A percentile compares a stretch with the other conserved stretches of the same genome.
These are phyloP conservation scores for Epichloe glyceriae DNA, from an alignment of 2,329 filamentous ascomycete genomes.

Conservation along the genomic window DNA sequence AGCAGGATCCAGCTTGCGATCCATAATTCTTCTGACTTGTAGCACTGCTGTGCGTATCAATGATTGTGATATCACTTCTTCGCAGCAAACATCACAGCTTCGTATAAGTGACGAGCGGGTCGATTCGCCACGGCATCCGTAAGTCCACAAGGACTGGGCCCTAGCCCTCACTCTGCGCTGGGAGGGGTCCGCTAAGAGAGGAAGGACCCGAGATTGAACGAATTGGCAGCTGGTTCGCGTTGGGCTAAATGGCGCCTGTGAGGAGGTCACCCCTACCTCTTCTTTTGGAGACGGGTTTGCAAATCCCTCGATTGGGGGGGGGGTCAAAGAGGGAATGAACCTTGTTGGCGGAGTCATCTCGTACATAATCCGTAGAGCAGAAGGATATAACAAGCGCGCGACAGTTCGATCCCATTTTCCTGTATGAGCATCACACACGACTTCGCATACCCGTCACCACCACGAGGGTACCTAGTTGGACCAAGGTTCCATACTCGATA, in stretches of 20 bases:
- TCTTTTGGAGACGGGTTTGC: not conserved
- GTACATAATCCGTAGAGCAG: not conserved
- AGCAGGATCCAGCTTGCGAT: too few relatives aligned
- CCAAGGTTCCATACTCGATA: not conserved
- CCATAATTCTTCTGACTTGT: too few relatives aligned
- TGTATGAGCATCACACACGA: not conserved
- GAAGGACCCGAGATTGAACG: too few relatives aligned
- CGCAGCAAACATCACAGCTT: too few relatives aligned
- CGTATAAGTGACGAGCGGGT: too few relatives aligned
- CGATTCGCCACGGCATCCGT: too few relatives aligned
- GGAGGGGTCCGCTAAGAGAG: too few relatives aligned
- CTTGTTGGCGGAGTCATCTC: not conserved
- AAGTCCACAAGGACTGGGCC: too few relatives aligned
- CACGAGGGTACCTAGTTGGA: not conserved
- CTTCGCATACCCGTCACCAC: not conserved
- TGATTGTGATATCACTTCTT: too few relatives aligned
- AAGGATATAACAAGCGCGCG: not conserved
- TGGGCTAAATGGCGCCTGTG: not conserved
- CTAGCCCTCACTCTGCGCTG: too few relatives aligned
- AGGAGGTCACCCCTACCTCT: not conserved
- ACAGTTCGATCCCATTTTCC: not conserved
- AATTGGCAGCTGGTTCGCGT: not conserved
- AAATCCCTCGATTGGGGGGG: not conserved
- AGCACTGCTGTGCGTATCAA: too few relatives aligned
- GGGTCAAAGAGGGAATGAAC: not conserved